Evolutionary conservation across 345 rosid species (phyloP).

Genomic region (Noccaea caerulescens): DNA sequence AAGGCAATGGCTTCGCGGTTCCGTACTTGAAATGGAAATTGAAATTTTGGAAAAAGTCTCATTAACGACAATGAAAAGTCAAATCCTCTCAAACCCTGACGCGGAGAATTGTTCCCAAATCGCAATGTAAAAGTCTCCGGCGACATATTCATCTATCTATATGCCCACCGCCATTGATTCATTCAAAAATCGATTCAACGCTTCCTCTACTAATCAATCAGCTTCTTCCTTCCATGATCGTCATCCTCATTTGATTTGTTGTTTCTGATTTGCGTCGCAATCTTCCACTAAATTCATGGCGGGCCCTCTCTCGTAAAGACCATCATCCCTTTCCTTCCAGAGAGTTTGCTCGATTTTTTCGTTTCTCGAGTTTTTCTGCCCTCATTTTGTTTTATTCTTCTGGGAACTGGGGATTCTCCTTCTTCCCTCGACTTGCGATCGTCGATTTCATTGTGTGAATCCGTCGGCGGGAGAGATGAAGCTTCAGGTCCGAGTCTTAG

Average conservation of each 20-base stretch:
- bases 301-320: constrained; percentile 17
- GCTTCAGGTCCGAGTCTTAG: constrained; percentile 73
- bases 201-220: neutral
- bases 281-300: neutral
- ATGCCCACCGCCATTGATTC: constrained; percentile 15
- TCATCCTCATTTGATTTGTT: constrained; percentile 1
- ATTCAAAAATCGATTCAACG: neutral
- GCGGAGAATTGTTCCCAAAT: neutral
- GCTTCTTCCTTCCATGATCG: neutral
- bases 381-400: neutral
- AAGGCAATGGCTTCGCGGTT: neutral
- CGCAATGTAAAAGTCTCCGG: constrained; percentile 14
- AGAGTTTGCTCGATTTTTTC: constrained; percentile 11
- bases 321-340: neutral
- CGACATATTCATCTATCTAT: neutral
- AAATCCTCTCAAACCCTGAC: constrained; percentile 18
- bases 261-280: neutral
- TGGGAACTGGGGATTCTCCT: neutral
- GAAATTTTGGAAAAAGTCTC: neutral
- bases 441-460: constrained; percentile 1
- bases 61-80: constrained; percentile 1
- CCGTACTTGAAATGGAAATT: constrained; percentile 1
- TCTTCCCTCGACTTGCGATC: neutral
- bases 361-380: neutral
- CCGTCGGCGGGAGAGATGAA: constrained; percentile 51